Evolutionary conservation across 108 stramenopile genomes (phyloP).

Genomic region (Schizochytrium sp.): DNA sequence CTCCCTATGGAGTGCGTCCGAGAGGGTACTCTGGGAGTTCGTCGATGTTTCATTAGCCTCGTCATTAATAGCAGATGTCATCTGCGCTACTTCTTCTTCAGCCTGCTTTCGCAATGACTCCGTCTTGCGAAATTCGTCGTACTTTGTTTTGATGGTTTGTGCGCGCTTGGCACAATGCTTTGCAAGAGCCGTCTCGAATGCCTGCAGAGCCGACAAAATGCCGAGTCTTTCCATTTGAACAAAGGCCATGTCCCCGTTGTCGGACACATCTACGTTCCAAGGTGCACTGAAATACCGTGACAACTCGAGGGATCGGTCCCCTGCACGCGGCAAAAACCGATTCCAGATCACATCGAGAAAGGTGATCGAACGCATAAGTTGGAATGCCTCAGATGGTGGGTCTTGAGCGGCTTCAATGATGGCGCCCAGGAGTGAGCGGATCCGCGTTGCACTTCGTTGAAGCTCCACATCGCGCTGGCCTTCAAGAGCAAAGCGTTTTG

Average conservation of each 20-base stretch:
- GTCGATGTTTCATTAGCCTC: not conserved
- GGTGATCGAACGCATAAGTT: not conserved
- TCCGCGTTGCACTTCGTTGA: not conserved
- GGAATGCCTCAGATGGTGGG: not conserved
- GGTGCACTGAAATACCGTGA: not conserved
- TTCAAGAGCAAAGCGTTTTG: not conserved
- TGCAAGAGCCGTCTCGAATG: not conserved
- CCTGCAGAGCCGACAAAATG: not conserved
- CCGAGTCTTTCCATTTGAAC: not conserved
- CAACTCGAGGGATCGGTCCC: not conserved
- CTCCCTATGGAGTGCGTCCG: not conserved
- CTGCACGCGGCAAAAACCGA: not conserved
- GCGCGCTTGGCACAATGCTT: not conserved
- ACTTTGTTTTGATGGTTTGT: not conserved
- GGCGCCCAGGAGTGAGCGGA: not conserved
- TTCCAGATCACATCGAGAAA: not conserved
- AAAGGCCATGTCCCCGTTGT: not conserved
- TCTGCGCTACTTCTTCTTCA: not conserved
- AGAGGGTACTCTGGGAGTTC: not conserved
- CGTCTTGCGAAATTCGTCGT: not conserved
- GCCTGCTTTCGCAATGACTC: not conserved
- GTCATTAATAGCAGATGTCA: not conserved
- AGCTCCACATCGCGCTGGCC: not conserved
- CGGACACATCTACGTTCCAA: not conserved
- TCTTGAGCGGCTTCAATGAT: not conserved